Evolutionary conservation across 2,329 filamentous ascomycete genomes (phyloP), one percentile per base, ranked within the genome.

Genomic region (Blastomyces gilchristii): DNA sequence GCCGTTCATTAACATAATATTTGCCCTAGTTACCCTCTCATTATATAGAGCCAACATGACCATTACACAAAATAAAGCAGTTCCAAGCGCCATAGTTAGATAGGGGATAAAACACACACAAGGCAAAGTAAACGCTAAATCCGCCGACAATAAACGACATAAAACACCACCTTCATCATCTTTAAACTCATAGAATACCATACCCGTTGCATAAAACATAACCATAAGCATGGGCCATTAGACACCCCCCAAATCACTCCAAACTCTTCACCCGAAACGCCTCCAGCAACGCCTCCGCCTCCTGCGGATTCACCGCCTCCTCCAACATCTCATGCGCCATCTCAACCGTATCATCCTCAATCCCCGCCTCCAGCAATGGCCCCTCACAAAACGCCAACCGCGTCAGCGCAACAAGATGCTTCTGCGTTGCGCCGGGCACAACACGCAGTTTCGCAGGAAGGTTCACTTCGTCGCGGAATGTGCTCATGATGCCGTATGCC

Each of bases 361-460:
- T 87, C 0, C 87, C 87, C 1, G 81, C 80, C 74, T 97, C 91
- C 37, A 95, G 81, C 12, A 94, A 83, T 9, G 89, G 75, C 39
- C 90, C 88, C 65, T 96, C 90, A 6, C 85, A 87, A 73, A 96
- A 97, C 0, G 90, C 91, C n/a, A 97, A 77, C 52, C 93, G 79
- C 0, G 90, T 91, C 54, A 99, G 78, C 1, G 86, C 85, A 11
- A 97, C 83, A 0, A 95, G 79, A 70, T 95, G 93, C 61, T 91
- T 91, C 70, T 96, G 91, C 60, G 85, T 84, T 0, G 87, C 89
- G 2, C 90, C 90, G 5, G 85, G 81, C 0, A 89, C 83, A 9
- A 83, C 82, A 0, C 82, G 81, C 5, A 96, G 79, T 73, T 93
- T 95, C 58, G 83, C 81, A 58, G 85, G 82, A 66, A 95, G 84